Evolutionary conservation across 495 filamentous ascomycete genomes (phyloP), one percentile per base, ranked within the genome.

Genomic region (Glutinoglossum americanum): DNA sequence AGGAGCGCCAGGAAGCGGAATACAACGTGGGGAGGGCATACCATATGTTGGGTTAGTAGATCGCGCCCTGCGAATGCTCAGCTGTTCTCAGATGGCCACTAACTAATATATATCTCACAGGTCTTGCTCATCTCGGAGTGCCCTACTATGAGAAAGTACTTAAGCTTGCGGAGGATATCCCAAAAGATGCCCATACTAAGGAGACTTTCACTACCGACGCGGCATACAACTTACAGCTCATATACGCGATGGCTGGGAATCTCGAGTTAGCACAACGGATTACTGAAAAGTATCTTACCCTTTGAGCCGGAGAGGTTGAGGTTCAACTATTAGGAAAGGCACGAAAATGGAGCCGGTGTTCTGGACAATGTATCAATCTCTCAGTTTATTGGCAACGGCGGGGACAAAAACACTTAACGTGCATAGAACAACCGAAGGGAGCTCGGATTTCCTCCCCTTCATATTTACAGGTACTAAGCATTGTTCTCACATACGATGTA

Each of bases 1-100:
- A 72, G 44, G 75, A 81, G 63, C 66, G 72, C 48, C 85, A 89
- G 66, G 92, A 97, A 67, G 86, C 88, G 23, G 84, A 94, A 59
- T 97, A 84, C 68, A 97, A 98, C 63, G 76, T 89, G 49, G 92
- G 79, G 21, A 75, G 87, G 13, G 76, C 83, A 2, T 95, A 83
- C 68, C 86, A 94, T 63, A 71, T 84, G 39, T 75, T 97, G 9
- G 88, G 26, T 27, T 2, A 35, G 47, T 49, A 15, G 37, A 7
- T 33, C 17, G 7, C 11, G 17, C 17, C 19, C 17, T 21, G 17
- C n/a, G n/a, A n/a, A n/a, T n/a, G n/a, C 17, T 17, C 9, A 1
- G 49, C 9, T 9, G 30, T 9, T 9, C 30, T 33, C 9, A 33
- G 1, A 21, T 2, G 25, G 17, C 10, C 49, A 13, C 4, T 32